Evolutionary conservation across 768 basidiomycete species (phyloP), one percentile per base, ranked within the genome.

Genomic region (Suillus tomentosus): DNA sequence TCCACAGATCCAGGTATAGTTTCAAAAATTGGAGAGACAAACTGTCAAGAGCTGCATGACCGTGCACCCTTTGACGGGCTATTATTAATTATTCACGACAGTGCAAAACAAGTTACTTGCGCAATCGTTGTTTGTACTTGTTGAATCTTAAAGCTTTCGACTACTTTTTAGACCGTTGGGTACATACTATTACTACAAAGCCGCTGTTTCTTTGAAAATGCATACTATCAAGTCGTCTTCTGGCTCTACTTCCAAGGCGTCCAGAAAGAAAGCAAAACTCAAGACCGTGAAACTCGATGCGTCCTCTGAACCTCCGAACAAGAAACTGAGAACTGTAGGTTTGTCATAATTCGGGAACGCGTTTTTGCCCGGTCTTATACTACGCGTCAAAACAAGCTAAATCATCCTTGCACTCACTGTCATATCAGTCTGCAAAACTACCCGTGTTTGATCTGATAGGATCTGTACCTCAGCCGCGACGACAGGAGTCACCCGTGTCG

Each of bases 271-370:
- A 58, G 63, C 61, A 59, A 62, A 62, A 4, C 65, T 74, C 61
- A 74, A 68, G 48, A 74, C 73, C 2, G 64, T 71, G 60, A 73
- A 67, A 34, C 66, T 74, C 37, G 57, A 67, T 15, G 65, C 66
- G 39, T 31, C 65, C 31, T 27, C 57, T 27, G 66, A 70, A 62
- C 73, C 68, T 11, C 68, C 69, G 14, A 58, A 56, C 51, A 76
- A 75, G 64, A 75, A 62, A 53, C 15, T 37, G 6, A 62, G 70
- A 24, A 39, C 47, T 14, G 63, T 66, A 61, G 39, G 64, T 65
- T 14, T 65, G 39, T 43, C 39, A 34, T 54, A 6, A 34, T 54
- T n/a, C n/a, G 3, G 19, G 53, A 19, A 36, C 53, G 34, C 19
- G 34, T 54, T 19, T 54, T 54, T 54, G 31, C 34, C 17, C 31